These are phyloP conservation scores for Ophiobolus disseminans DNA, from an alignment of 2,329 filamentous ascomycete genomes.

Conservation along the genomic window DNA sequence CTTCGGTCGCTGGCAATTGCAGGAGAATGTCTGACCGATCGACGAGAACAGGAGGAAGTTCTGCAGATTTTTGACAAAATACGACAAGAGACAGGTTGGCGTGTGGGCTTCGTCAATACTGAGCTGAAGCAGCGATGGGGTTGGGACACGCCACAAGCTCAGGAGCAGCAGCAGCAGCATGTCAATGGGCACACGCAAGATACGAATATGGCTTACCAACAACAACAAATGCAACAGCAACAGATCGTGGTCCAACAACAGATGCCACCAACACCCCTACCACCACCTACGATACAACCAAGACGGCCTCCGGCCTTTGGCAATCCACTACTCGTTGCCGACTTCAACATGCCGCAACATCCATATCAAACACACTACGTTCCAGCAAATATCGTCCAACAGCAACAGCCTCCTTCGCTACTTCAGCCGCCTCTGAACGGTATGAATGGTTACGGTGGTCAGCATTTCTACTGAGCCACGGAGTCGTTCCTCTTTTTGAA, in stretches of 20 bases:
- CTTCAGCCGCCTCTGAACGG: conserved; percentile 28
- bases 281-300: conserved; percentile 23
- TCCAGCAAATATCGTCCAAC: conserved; percentile 65
- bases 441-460: conserved; percentile 28
- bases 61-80: conserved; percentile 78
- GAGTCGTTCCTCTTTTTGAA: too few species aligned
- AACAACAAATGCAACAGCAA: conserved; percentile 13
- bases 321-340: conserved; percentile 75
- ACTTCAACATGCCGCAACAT: conserved; percentile 79
- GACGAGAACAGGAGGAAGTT: conserved; percentile 80
- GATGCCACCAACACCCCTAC: conserved; percentile 22
- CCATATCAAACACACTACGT: conserved; percentile 84
- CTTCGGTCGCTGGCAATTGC: conserved; percentile 81
- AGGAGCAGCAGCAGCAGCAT: conserved; percentile 46
- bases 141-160: conserved; percentile 60
- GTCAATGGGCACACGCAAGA: conserved; percentile 23
- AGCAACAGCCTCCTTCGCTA: conserved; percentile 29
- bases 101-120: conserved; percentile 72
- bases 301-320: conserved; percentile 60
- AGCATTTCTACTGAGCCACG: conserved; percentile 31
- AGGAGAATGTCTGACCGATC: conserved; percentile 72
- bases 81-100: conserved; percentile 78
- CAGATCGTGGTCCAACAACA: conserved; percentile 28
- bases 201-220: conserved; percentile 16
- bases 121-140: conserved; percentile 81